These are phyloP conservation scores for Aschersonia sp. DNA, from an alignment of 2,329 filamentous ascomycete genomes.

Conservation along the genomic window DNA sequence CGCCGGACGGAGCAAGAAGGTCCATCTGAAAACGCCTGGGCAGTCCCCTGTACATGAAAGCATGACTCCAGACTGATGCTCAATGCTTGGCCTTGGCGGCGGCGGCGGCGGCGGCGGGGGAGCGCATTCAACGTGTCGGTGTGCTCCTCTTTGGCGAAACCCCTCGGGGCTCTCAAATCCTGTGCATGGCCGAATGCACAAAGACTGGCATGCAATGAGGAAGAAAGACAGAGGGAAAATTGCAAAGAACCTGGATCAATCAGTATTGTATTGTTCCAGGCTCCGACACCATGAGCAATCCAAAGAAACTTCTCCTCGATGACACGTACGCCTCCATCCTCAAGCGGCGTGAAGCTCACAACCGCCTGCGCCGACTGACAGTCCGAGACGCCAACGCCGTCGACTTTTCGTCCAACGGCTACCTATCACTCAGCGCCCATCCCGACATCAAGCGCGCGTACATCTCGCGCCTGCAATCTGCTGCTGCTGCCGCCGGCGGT, in stretches of 20 bases:
- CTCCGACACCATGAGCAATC: constrained; percentile 1
- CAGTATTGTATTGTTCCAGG: too few relatives aligned
- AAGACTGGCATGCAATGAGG: background rate
- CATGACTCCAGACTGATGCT: too few relatives aligned
- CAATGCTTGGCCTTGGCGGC: too few relatives aligned
- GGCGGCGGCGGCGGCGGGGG: too few relatives aligned
- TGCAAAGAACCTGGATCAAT: background rate
- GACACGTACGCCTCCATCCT: constrained; percentile 12
- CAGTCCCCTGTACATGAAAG: too few relatives aligned
- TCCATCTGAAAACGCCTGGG: too few relatives aligned
- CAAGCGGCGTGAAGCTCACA: constrained; percentile 14
- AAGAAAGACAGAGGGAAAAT: background rate
- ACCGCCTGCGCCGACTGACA: constrained; percentile 28
- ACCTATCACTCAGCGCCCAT: constrained; percentile 57
- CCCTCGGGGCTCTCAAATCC: too few relatives aligned
- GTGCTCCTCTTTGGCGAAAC: too few relatives aligned
- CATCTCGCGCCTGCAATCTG: constrained; percentile 24
- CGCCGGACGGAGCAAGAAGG: too few relatives aligned
- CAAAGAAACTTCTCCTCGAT: constrained; percentile 8
- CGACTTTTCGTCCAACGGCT: constrained; percentile 68
- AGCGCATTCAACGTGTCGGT: too few relatives aligned
- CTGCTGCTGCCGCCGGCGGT: background rate
- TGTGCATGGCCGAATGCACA: too few relatives aligned
- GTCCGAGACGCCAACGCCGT: constrained; percentile 52
- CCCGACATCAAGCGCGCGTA: constrained; percentile 46